A percentile compares a stretch with the other conserved stretches of the same genome.
These are phyloP conservation scores for Colletotrichum tropicicola DNA, from an alignment of 2,329 filamentous ascomycete species.

Conservation along the genomic window DNA sequence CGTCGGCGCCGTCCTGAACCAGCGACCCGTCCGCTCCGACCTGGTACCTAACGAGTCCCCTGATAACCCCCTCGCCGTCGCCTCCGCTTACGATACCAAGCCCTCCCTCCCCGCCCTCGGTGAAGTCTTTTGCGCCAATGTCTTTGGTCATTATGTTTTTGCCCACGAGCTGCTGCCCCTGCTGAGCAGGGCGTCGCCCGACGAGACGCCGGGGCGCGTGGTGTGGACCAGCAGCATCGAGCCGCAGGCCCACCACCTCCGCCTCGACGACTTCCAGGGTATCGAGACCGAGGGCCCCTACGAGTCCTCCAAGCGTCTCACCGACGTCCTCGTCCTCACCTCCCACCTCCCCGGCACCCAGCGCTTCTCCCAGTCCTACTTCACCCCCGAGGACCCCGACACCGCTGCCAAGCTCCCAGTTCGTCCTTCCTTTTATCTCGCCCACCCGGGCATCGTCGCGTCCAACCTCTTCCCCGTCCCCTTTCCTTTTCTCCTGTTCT, in stretches of 20 bases:
- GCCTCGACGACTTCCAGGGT: conserved; percentile 79
- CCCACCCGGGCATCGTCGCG: conserved; percentile 87
- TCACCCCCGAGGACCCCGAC: conserved; percentile 46
- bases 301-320: conserved; percentile 87
- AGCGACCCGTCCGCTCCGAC: conserved; percentile 39
- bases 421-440: conserved; percentile 75
- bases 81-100: conserved; percentile 46
- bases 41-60: conserved; percentile 24
- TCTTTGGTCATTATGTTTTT: conserved; percentile 95
- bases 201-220: conserved; percentile 68
- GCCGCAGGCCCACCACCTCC: conserved; percentile 62
- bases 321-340: conserved; percentile 83
- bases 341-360: conserved; percentile 71
- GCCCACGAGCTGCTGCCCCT: conserved; percentile 82
- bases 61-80: conserved; percentile 12
- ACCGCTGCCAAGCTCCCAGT: conserved; percentile 34
- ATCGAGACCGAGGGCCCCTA: conserved; percentile 73
- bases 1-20: conserved; percentile 53
- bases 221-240: conserved; percentile 92
- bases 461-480: conserved; percentile 83
- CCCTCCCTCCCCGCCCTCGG: conserved; percentile 71
- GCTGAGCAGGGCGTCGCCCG: conserved; percentile 59
- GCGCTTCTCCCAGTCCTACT: conserved; percentile 65
- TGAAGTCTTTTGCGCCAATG: conserved; percentile 87
- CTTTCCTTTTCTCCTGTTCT: conserved; percentile 72